These are phyloP conservation scores for Candida sp. DNA, from an alignment of 1,139 yeast species.

Conservation along the genomic window DNA sequence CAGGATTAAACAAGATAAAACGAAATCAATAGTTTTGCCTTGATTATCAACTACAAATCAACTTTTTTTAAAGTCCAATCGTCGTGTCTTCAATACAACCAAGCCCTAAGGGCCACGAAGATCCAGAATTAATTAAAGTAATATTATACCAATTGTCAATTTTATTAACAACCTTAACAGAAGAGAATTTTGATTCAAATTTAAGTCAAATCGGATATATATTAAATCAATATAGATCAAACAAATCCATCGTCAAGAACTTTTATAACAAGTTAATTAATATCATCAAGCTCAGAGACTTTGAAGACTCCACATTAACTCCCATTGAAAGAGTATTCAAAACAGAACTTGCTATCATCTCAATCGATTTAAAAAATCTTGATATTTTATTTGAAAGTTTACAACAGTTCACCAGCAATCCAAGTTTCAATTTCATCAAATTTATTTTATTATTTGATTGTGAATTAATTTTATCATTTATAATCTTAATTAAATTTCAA, in stretches of 20 bases:
- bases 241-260: constrained; percentile 26
- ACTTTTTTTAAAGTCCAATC: constrained; percentile 3
- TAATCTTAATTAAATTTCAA: constrained; percentile 21
- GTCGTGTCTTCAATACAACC: constrained; percentile 28
- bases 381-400: constrained; percentile 17
- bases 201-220: constrained; percentile 47
- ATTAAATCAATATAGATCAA: constrained; percentile 28
- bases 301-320: constrained; percentile 9
- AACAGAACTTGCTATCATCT: constrained; percentile 19
- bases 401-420: constrained; percentile 12
- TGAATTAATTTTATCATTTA: constrained; percentile 24
- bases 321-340: constrained; percentile 25
- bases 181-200: constrained; percentile 38
- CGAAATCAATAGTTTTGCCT: neutral
- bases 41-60: neutral
- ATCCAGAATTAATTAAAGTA: constrained; percentile 40
- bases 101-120: constrained; percentile 33
- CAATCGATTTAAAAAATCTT: constrained; percentile 19
- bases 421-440: constrained; percentile 11
- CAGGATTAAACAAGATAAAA: neutral
- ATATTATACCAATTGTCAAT: constrained; percentile 53
- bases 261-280: constrained; percentile 23
- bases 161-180: constrained; percentile 41
- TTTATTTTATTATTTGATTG: constrained; percentile 21
- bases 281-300: constrained; percentile 16